Conservation (phyloP, 2,329 filamentous ascomycete species). For the Bisporella sp. region DNA sequence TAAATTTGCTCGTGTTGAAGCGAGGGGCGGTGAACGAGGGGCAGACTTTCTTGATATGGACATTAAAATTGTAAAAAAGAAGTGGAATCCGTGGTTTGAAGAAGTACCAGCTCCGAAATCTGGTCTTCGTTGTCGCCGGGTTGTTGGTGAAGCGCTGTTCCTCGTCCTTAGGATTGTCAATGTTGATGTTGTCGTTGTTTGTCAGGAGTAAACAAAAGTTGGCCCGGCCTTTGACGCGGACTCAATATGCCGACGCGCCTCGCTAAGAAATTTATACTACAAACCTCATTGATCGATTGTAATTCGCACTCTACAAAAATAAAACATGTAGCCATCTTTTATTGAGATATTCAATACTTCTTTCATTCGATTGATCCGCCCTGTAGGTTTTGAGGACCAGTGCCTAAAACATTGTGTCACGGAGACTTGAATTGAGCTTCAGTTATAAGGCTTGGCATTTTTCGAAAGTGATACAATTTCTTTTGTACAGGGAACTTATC, state of each 20-base stretch:
- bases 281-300: too few species aligned
- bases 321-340: too few species aligned
- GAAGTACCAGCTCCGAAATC: not conserved
- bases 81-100: slow-evolving; percentile 1
- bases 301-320: too few species aligned
- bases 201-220: slow-evolving; percentile 15
- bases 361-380: too few species aligned
- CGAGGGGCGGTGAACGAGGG: slow-evolving; percentile 27
- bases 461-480: too few species aligned
- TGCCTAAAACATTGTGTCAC: too few species aligned
- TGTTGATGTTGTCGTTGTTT: slow-evolving; percentile 9
- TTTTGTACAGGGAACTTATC: too few species aligned
- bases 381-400: too few species aligned
- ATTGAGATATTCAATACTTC: too few species aligned
- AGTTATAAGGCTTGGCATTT: too few species aligned
- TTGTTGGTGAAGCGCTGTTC: slow-evolving; percentile 9
- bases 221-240: slow-evolving; percentile 3
- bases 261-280: too few species aligned
- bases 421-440: too few species aligned
- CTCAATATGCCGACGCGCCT: slow-evolving; percentile 7
- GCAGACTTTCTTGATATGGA: slow-evolving; percentile 15
- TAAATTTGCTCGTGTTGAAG: slow-evolving; percentile 19
- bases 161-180: slow-evolving; percentile 8
- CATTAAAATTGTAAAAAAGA: slow-evolving; percentile 13
- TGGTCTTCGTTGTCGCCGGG: slow-evolving; percentile 5